Percentiles rank a stretch among this genome's conserved stretches.
Conservation (phyloP, 148 eudicot species). For the Rhododendron griersonianum region DNA sequence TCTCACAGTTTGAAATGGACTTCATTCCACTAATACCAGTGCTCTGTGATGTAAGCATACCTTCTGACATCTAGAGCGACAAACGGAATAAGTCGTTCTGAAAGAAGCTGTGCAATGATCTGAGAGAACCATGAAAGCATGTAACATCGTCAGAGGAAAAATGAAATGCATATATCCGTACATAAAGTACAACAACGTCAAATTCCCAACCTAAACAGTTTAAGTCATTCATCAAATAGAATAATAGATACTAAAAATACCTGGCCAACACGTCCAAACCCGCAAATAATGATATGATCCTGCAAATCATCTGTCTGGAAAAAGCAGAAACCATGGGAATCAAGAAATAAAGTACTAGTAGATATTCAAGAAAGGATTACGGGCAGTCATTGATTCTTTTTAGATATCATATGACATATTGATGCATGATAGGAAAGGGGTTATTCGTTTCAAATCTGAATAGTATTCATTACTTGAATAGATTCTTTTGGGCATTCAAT, state of each 20-base stretch:
- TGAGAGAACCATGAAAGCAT: slow-evolving; percentile 22
- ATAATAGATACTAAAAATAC: slow-evolving; percentile 21
- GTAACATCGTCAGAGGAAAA: background rate
- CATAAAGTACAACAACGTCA: background rate
- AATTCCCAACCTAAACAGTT: background rate
- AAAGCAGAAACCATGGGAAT: slow-evolving; percentile 13
- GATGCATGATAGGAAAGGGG: background rate
- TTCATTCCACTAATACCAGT: background rate
- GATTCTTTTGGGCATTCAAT: background rate
- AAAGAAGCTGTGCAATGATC: slow-evolving; percentile 96
- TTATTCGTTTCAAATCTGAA: background rate
- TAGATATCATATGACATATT: background rate
- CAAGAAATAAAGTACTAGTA: background rate
- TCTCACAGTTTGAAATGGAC: background rate
- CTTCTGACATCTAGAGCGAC: slow-evolving; percentile 96
- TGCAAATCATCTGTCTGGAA: slow-evolving; percentile 94
- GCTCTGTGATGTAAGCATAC: slow-evolving; percentile 26
- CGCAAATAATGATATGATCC: slow-evolving; percentile 89
- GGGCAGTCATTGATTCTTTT: background rate
- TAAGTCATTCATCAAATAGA: slow-evolving; percentile 1
- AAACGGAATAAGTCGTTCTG: slow-evolving; percentile 89
- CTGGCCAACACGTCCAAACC: slow-evolving; percentile 99
- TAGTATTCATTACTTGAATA: background rate
- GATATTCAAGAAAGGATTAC: background rate
- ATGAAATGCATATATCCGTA: background rate